Conservation (phyloP, 1,284 basidiomycete genomes). For the Schizophyllum amplum region DNA sequence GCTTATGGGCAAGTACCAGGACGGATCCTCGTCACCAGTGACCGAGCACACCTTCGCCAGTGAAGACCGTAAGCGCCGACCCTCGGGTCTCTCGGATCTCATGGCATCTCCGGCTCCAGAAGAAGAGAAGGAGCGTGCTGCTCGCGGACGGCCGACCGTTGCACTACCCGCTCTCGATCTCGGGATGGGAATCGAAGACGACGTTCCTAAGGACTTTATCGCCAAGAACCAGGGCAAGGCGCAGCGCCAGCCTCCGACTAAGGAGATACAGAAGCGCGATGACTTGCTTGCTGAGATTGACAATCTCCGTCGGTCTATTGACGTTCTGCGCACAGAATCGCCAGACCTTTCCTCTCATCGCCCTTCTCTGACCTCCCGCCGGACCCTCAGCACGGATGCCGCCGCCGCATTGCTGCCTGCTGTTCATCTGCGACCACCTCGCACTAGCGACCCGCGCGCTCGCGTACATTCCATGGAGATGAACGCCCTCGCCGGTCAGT, state of each 20-base stretch:
- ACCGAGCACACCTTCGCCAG: constrained; percentile 19
- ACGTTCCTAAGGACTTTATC: constrained; percentile 65
- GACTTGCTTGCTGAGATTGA: constrained; percentile 68
- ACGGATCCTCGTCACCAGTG: constrained; percentile 43
- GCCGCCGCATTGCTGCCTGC: constrained; percentile 34
- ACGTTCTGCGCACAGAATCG: constrained; percentile 59
- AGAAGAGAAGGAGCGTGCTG: constrained; percentile 48
- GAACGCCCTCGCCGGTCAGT: constrained; percentile 29
- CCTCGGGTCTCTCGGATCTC: constrained; percentile 67
- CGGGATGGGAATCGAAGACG: constrained; percentile 60
- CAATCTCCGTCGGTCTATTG: constrained; percentile 70
- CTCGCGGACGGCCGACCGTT: constrained; percentile 24
- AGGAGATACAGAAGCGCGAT: constrained; percentile 59
- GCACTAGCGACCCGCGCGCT: constrained; percentile 55
- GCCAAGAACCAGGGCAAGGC: constrained; percentile 30
- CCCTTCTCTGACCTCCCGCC: constrained; percentile 57
- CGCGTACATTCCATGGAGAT: constrained; percentile 65
- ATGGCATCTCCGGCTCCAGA: constrained; percentile 52
- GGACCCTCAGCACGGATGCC: constrained; percentile 60
- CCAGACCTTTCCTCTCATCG: constrained; percentile 48
- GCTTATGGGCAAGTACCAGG: constrained; percentile 53
- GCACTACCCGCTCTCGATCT: constrained; percentile 69
- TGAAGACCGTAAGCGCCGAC: constrained; percentile 40
- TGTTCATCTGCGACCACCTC: constrained; percentile 57
- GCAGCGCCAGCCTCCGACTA: constrained; percentile 28